Conservation (phyloP, 257 asterid genomes). For the Nicotiana undulata region DNA sequence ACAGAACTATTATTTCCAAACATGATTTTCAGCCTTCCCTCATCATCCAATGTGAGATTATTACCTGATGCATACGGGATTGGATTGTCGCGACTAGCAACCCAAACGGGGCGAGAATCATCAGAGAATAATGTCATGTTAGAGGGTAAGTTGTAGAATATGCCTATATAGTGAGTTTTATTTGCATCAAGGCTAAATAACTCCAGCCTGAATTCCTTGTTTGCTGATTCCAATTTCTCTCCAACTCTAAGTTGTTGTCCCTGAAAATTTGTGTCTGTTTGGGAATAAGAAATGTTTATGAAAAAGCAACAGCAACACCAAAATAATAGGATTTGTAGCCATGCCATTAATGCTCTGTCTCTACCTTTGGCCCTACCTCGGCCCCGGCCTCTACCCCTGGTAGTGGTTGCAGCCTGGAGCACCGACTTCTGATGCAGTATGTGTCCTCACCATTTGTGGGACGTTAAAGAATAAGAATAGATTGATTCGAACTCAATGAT, state of each 20-base stretch:
- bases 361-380: too few species aligned
- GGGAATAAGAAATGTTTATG: background rate
- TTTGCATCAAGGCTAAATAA: constrained; percentile 15
- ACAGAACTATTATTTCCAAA: background rate
- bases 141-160: constrained; percentile 9
- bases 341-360: background rate
- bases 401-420: too few species aligned
- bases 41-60: constrained; percentile 9
- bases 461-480: too few species aligned
- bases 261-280: background rate
- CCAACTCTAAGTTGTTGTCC: constrained; percentile 11
- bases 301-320: background rate
- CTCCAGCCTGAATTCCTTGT: constrained; percentile 17
- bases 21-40: constrained; percentile 16
- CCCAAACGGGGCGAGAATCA: constrained; percentile 19
- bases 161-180: constrained; percentile 18
- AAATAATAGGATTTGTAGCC: background rate
- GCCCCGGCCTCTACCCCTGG: too few species aligned
- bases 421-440: too few species aligned
- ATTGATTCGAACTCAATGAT: too few species aligned
- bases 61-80: constrained; percentile 11
- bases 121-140: background rate
- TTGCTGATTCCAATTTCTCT: constrained; percentile 11
- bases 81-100: constrained; percentile 21
- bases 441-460: too few species aligned